phyloP scores from a whole-genome alignment of 2,329 filamentous ascomycete species.

The Verruconis gallopava region DNA sequence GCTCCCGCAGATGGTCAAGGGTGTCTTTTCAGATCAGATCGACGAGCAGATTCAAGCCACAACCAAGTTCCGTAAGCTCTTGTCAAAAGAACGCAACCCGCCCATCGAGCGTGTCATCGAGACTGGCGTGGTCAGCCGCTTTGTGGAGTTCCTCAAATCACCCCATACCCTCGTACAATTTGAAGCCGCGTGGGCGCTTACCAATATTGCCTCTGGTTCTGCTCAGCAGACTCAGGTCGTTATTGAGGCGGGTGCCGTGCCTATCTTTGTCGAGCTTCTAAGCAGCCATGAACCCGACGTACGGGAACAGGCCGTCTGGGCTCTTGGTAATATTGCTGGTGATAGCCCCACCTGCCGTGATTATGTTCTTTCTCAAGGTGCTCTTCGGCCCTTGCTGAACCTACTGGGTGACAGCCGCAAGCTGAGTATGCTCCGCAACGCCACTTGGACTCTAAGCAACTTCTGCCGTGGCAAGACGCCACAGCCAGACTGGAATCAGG shows the following conservation, averaged over 20 bases:
- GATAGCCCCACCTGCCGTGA: conserved; percentile 96
- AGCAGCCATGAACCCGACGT: conserved; percentile 96
- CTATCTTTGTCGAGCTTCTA: conserved; percentile 94
- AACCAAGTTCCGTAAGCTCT: conserved; percentile 94
- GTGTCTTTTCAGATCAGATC: conserved; percentile 98
- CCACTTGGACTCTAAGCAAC: conserved; percentile 98
- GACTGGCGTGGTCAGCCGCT: conserved; percentile 92
- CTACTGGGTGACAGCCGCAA: conserved; percentile 95
- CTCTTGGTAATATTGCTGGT: conserved; percentile 94
- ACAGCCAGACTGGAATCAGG: conserved; percentile 93
- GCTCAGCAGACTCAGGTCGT: conserved; percentile 97
- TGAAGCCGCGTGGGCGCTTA: conserved; percentile 96
- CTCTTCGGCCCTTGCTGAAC: conserved; percentile 76
- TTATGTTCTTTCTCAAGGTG: conserved; percentile 84
- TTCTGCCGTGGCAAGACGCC: conserved; percentile 99
- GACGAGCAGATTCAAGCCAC: conserved; percentile 95
- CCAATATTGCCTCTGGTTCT: conserved; percentile 97
- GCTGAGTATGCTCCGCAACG: conserved; percentile 96
- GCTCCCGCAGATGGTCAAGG: conserved; percentile 93
- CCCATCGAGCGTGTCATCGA: conserved; percentile 99
- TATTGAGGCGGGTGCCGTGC: conserved; percentile 93
- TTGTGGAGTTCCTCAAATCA: conserved; percentile 95
- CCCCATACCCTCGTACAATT: conserved; percentile 98
- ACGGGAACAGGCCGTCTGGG: conserved; percentile 96
- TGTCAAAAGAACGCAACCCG: conserved; percentile 97